These are phyloP conservation scores for Tubosaeta sp. DNA, from an alignment of 768 basidiomycete genomes.

Conservation along the genomic window DNA sequence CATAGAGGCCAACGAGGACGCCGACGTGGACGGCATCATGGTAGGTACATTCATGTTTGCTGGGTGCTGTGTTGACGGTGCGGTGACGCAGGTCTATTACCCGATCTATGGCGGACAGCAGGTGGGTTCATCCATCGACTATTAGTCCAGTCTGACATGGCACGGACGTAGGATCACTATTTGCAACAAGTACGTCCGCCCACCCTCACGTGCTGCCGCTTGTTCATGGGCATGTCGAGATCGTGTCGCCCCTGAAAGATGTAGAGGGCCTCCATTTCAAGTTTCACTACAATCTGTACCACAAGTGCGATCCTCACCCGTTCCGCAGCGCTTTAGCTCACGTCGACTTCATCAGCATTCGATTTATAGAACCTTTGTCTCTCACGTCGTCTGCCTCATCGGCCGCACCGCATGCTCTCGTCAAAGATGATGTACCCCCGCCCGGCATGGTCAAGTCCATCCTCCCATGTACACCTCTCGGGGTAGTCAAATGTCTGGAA, in stretches of 20 bases:
- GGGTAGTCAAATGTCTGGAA: conserved; percentile 94
- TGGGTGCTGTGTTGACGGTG: background rate
- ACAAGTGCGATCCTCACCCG: conserved; percentile 59
- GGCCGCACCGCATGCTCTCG: conserved; percentile 25
- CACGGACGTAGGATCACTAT: conserved; percentile 74
- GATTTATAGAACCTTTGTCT: conserved; percentile 80
- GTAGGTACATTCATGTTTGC: conserved; percentile 40
- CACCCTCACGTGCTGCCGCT: too few species aligned
- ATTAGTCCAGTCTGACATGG: background rate
- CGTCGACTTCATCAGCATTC: conserved; percentile 57
- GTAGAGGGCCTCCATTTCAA: conserved; percentile 97
- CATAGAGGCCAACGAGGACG: conserved; percentile 90
- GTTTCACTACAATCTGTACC: conserved; percentile 91
- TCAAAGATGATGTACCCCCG: conserved; percentile 61
- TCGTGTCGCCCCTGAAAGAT: conserved; percentile 94
- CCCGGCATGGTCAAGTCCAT: conserved; percentile 91
- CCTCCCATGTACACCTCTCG: conserved; percentile 94
- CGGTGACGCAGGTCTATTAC: conserved; percentile 72
- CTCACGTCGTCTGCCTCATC: conserved; percentile 47
- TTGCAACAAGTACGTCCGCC: conserved; percentile 70
- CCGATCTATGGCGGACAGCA: conserved; percentile 90
- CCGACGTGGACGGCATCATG: conserved; percentile 88
- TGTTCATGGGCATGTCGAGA: conserved; percentile 35
- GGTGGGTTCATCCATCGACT: conserved; percentile 40
- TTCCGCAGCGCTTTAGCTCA: background rate